These are phyloP conservation scores for Colletotrichum sp. DNA, from an alignment of 2,329 filamentous ascomycete genomes.

Conservation along the genomic window DNA sequence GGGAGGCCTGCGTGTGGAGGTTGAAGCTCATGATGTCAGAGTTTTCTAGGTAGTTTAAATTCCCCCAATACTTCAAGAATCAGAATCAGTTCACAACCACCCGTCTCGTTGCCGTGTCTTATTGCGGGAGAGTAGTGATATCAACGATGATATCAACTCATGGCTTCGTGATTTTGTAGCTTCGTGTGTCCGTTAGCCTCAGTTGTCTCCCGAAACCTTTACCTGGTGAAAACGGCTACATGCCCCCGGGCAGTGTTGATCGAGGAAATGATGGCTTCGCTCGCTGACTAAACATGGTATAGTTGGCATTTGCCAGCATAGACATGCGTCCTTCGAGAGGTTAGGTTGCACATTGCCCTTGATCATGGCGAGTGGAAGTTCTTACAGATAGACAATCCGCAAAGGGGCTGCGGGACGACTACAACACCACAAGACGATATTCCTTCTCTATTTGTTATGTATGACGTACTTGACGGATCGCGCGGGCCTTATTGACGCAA, in stretches of 20 bases:
- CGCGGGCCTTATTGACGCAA: not conserved
- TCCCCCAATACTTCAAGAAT: conserved; percentile 3
- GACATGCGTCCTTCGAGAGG: not conserved
- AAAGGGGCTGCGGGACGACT: not conserved
- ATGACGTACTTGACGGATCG: not conserved
- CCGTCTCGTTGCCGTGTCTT: not conserved
- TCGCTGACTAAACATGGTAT: not conserved
- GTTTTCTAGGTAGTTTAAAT: conserved; percentile 11
- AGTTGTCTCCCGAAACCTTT: not conserved
- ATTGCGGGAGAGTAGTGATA: not conserved
- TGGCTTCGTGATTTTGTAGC: not conserved
- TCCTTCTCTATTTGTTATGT: too few species aligned
- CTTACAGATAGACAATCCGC: not conserved
- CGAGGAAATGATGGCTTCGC: not conserved
- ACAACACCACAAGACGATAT: not conserved
- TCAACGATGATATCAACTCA: not conserved
- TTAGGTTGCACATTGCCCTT: not conserved
- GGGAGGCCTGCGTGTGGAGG: conserved; percentile 4
- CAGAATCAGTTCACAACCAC: conserved; percentile 5
- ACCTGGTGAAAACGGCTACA: not conserved
- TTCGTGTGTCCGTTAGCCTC: not conserved
- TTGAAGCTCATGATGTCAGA: conserved; percentile 7
- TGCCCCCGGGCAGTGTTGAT: not conserved
- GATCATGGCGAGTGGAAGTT: not conserved
- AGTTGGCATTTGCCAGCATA: not conserved